Evolutionary conservation across 1,139 yeast genomes (phyloP), one percentile per base, ranked within the genome.

Genomic region (Protomyces lactucae-debilis): DNA sequence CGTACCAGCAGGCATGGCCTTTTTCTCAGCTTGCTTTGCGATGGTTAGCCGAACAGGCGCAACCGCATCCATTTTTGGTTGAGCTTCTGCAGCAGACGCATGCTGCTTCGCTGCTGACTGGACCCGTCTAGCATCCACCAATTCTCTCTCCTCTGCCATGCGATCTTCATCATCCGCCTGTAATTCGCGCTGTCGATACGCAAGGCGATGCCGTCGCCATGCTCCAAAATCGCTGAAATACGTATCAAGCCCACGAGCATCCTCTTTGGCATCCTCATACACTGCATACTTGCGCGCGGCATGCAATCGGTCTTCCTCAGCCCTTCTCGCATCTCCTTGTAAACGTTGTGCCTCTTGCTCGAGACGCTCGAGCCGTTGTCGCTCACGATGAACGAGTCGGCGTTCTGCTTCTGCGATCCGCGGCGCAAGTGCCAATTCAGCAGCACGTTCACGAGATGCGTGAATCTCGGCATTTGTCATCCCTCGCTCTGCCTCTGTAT

Each of bases 51-150:
- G 57, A 5, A 52, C 56, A 8, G 66, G 64, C 18, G 68, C 70
- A n/a, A 64, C 68, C 40, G 52, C 21, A 39, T 64, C 57, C n/a
- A 64, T 69, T 12, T 67, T 16, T 39, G 55, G 65, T 39, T 68
- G 69, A 37, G 68, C 71, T 12, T 28, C 21, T 5, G 39, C 28
- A 12, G 66, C 40, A 25, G 45, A 18, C 16, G 61, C 65, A 14
- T 46, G 28, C 32, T 60, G 65, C 18, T 32, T 35, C 23, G 48
- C 64, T 25, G 52, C 21, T 16, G 10, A 18, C 2, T 52, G 18
- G 12, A 52, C 52, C 25, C 10, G 14, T 28, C 32, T 6, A 28
- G 32, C 32, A 1, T 28, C 32, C 32, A 28, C 8, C 36, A 37
- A 25, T 18, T 57, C 52, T 21, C 39, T 14, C 35, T 28, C 39